A percentile compares a stretch with the other conserved stretches of the same genome.
Conservation (phyloP, 768 basidiomycete species). For the Rhizopogon roseolus region DNA sequence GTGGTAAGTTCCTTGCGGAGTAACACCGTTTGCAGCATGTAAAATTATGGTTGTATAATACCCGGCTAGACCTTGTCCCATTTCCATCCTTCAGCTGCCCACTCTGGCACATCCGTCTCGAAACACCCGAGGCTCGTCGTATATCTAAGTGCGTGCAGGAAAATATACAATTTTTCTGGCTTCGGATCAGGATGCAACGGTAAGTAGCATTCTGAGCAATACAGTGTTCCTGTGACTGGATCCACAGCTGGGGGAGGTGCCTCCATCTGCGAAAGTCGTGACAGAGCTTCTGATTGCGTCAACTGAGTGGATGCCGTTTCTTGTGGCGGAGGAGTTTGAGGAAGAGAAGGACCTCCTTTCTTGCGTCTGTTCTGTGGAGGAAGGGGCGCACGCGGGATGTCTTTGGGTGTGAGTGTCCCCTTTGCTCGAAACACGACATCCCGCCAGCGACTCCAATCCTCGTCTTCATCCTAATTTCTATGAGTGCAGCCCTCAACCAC, state of each 20-base stretch:
- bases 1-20: neutral
- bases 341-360: slow-evolving; percentile 39
- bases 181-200: slow-evolving; percentile 91
- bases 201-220: slow-evolving; percentile 89
- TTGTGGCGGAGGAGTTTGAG: neutral
- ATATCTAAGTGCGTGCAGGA: slow-evolving; percentile 87
- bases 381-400: slow-evolving; percentile 30
- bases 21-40: slow-evolving; percentile 69
- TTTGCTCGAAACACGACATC: slow-evolving; percentile 81
- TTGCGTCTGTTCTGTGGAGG: slow-evolving; percentile 59
- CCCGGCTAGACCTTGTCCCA: slow-evolving; percentile 46
- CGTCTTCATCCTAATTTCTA: slow-evolving; percentile 64
- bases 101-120: slow-evolving; percentile 83
- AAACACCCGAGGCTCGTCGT: slow-evolving; percentile 79
- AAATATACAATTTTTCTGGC: slow-evolving; percentile 91
- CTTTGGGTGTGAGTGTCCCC: slow-evolving; percentile 42
- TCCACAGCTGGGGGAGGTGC: slow-evolving; percentile 26
- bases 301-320: slow-evolving; percentile 26
- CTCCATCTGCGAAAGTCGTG: slow-evolving; percentile 22
- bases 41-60: neutral
- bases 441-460: slow-evolving; percentile 87
- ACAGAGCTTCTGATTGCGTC: slow-evolving; percentile 45
- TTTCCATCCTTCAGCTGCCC: slow-evolving; percentile 73
- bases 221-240: slow-evolving; percentile 43
- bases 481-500: neutral